Evolutionary conservation across 495 filamentous ascomycete species (phyloP).

Genomic region (Beverwykella pulmonaria): DNA sequence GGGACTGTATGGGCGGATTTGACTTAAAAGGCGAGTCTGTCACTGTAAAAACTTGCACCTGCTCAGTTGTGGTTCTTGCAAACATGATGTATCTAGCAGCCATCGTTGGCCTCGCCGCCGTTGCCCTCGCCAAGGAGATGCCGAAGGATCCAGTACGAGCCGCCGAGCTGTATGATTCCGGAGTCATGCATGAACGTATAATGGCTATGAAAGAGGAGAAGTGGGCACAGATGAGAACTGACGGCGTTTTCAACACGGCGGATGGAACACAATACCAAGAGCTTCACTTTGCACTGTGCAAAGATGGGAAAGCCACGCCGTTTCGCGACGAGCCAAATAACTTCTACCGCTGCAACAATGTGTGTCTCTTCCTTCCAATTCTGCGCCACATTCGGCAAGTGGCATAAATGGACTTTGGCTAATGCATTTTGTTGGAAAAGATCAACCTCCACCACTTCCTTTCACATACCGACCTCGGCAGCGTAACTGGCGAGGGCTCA

Average conservation of each 20-base stretch:
- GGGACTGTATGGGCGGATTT: not conserved
- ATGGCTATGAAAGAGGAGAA: slow-evolving; percentile 31
- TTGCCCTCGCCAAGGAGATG: slow-evolving; percentile 19
- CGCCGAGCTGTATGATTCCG: slow-evolving; percentile 35
- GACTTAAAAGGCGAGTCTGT: not conserved
- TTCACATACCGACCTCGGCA: slow-evolving; percentile 55
- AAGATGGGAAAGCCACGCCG: slow-evolving; percentile 50
- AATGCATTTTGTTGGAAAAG: slow-evolving; percentile 7
- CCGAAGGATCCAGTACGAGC: slow-evolving; percentile 25
- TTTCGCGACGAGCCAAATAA: slow-evolving; percentile 37
- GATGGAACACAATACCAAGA: slow-evolving; percentile 16
- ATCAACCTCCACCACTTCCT: slow-evolving; percentile 60
- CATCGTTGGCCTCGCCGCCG: not conserved
- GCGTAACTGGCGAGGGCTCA: slow-evolving; percentile 42
- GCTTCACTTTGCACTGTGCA: slow-evolving; percentile 42
- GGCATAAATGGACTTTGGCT: not conserved
- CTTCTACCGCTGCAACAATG: slow-evolving; percentile 56
- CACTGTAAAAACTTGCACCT: not conserved
- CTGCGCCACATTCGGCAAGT: too few species aligned
- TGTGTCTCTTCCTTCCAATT: not conserved
- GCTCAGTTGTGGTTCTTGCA: too few species aligned
- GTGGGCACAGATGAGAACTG: slow-evolving; percentile 6
- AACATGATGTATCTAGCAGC: not conserved
- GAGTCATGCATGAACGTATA: slow-evolving; percentile 27
- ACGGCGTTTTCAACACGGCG: slow-evolving; percentile 20